Percentiles rank a stretch among this genome's conserved stretches.
These are phyloP conservation scores for Trapa bicornis DNA, from an alignment of 345 rosid species.

Conservation along the genomic window DNA sequence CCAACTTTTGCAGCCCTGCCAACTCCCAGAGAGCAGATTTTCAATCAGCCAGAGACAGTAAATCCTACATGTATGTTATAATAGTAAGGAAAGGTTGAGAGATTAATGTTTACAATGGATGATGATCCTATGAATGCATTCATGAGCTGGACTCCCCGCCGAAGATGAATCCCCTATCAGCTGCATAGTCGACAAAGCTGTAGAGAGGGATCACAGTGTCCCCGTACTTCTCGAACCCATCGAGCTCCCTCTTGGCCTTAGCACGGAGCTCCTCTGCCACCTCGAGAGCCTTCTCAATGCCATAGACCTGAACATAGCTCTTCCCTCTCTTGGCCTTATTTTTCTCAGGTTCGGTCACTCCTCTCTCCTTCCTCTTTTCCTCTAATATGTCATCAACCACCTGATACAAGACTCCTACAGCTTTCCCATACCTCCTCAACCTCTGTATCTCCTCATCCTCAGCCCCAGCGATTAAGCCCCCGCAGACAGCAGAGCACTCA, in stretches of 20 bases:
- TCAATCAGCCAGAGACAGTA: too few species aligned
- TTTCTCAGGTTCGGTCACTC: slow-evolving; percentile 4
- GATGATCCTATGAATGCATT: not conserved
- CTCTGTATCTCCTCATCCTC: slow-evolving; percentile 52
- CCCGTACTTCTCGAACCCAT: slow-evolving; percentile 53
- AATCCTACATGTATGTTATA: too few species aligned
- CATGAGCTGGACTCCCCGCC: not conserved
- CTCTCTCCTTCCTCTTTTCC: slow-evolving; percentile 15
- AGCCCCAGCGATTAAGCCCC: slow-evolving; percentile 86
- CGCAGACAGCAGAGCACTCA: slow-evolving; percentile 89
- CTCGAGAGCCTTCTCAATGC: slow-evolving; percentile 52
- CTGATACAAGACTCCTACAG: slow-evolving; percentile 77
- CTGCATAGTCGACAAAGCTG: slow-evolving; percentile 81
- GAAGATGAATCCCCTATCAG: slow-evolving; percentile 37
- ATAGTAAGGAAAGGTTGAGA: too few species aligned
- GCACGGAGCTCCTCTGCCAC: slow-evolving; percentile 53
- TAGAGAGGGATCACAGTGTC: slow-evolving; percentile 51
- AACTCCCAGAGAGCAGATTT: too few species aligned
- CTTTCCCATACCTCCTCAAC: slow-evolving; percentile 72
- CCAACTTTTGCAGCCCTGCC: too few species aligned
- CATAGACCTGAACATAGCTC: slow-evolving; percentile 42
- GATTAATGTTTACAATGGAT: not conserved
- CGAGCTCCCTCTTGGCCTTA: slow-evolving; percentile 53
- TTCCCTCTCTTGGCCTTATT: slow-evolving; percentile 31
- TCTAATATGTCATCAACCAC: slow-evolving; percentile 59